Base-by-base conservation (phyloP, 1,284 basidiomycete genomes). In the Ceratobasidium papillatum region DNA sequence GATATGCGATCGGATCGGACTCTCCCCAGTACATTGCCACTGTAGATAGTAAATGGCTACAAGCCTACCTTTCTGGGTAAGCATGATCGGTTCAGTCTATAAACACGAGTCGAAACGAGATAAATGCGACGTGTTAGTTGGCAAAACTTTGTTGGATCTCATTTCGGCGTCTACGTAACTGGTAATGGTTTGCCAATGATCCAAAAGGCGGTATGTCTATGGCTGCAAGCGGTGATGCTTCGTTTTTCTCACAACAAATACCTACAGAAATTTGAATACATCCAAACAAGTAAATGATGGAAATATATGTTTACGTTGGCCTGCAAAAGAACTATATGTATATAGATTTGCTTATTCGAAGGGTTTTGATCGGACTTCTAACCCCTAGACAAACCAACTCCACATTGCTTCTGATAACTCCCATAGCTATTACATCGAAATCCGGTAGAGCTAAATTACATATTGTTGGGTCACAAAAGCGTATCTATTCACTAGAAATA, bases 1-100 rank as follows among this genome's bases (percentile, higher is more conserved):
- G 74, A 5, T 75, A 75, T 30, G 34, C 74, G 8, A n/a, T 71
- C 14, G 74, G 65, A 49, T 22, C 14, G 8, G 51, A 8, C 3
- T 8, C 27, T 11, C 62, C 65, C 1, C 49, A 22, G 12, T 75
- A 69, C 30, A 59, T 75, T n/a, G 65, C 74, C 19, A 66, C 32
- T 27, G 64, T 75, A 14, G 74, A 75, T 11, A 75, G 64, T 54
- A 66, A 62, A 38, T 75, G 74, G 74, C 65, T 75, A 30, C 74
- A 75, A 38, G 62, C 74, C 11, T 75, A 59, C 19, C 51, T 75
- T 22, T 22, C 49, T 27, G 65, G 74, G 74, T 75, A 22, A 22
- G 74, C 14, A 32, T 65, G 9, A n/a, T 41, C 38, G 45, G 4
- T 19, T 19, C 45, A 47, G 7, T 47, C 4, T n/a, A 3, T 47